These are phyloP conservation scores for Suhomyces kunorum DNA, from an alignment of 1,139 yeast genomes.

Conservation along the genomic window DNA sequence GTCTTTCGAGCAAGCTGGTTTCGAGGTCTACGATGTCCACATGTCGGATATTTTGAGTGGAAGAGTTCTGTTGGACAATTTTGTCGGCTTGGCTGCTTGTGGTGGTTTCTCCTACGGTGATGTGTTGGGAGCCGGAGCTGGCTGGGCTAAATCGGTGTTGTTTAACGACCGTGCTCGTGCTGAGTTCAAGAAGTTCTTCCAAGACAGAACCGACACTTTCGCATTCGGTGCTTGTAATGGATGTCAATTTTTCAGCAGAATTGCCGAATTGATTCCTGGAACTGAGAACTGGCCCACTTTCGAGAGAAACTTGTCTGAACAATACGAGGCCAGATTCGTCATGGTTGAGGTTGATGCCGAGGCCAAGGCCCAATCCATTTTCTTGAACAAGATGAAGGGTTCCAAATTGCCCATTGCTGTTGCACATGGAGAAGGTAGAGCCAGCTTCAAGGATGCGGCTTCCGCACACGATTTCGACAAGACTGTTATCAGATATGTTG, in stretches of 20 bases:
- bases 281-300: constrained; percentile 96
- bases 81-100: constrained; percentile 96
- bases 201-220: constrained; percentile 85
- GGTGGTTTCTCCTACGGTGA: constrained; percentile 99
- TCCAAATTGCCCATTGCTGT: constrained; percentile 94
- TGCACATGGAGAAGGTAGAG: constrained; percentile 99
- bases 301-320: constrained; percentile 89
- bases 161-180: constrained; percentile 76
- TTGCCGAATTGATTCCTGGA: constrained; percentile 89
- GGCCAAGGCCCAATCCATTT: constrained; percentile 59
- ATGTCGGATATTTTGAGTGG: constrained; percentile 91
- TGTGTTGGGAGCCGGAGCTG: constrained; percentile 98
- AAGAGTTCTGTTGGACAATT: constrained; percentile 68
- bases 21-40: constrained; percentile 89
- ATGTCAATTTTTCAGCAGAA: constrained; percentile 91
- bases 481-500: constrained; percentile 72
- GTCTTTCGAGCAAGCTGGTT: constrained; percentile 94
- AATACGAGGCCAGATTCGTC: constrained; percentile 93
- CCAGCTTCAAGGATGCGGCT: constrained; percentile 55
- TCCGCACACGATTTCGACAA: constrained; percentile 49
- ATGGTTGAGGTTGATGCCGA: constrained; percentile 74
- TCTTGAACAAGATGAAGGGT: constrained; percentile 88
- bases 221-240: constrained; percentile 99
- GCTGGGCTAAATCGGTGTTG: constrained; percentile 98
- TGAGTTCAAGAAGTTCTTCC: constrained; percentile 80